Conservation (phyloP, 2,329 filamentous ascomycete species). For the Ophiostoma populinum region DNA sequence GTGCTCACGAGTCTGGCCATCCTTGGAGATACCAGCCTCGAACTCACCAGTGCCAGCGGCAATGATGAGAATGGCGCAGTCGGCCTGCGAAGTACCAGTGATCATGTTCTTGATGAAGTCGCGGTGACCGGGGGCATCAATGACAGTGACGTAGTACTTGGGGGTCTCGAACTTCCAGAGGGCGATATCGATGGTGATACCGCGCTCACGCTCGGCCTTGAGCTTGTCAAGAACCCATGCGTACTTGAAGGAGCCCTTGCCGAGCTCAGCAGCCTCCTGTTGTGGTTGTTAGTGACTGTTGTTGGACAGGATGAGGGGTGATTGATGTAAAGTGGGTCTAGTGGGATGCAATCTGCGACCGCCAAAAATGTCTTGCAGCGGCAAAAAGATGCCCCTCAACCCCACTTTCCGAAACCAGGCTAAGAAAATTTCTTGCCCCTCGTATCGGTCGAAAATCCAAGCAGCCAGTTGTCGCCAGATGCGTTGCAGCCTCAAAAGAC, state of each 20-base stretch:
- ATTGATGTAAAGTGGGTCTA: background rate
- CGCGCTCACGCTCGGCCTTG: conserved; percentile 99
- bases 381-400: conserved; percentile 12
- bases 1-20: conserved; percentile 99
- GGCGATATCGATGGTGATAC: conserved; percentile 99
- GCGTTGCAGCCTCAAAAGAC: too few species aligned
- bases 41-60: conserved; percentile 99
- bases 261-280: conserved; percentile 95
- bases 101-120: conserved; percentile 99
- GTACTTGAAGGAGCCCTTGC: conserved; percentile 99
- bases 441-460: too few species aligned
- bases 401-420: conserved; percentile 8
- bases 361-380: too few species aligned
- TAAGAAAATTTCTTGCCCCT: too few species aligned
- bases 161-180: conserved; percentile 99
- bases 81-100: conserved; percentile 99
- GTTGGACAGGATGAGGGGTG: background rate
- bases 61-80: conserved; percentile 99
- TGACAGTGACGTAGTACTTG: conserved; percentile 96
- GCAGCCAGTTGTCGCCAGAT: too few species aligned
- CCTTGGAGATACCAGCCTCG: conserved; percentile 99
- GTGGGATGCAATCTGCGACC: too few species aligned
- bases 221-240: conserved; percentile 99
- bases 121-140: conserved; percentile 98
- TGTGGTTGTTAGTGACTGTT: conserved; percentile 6